Evolutionary conservation across 148 eudicot species (phyloP).

Genomic region (Silene conica): DNA sequence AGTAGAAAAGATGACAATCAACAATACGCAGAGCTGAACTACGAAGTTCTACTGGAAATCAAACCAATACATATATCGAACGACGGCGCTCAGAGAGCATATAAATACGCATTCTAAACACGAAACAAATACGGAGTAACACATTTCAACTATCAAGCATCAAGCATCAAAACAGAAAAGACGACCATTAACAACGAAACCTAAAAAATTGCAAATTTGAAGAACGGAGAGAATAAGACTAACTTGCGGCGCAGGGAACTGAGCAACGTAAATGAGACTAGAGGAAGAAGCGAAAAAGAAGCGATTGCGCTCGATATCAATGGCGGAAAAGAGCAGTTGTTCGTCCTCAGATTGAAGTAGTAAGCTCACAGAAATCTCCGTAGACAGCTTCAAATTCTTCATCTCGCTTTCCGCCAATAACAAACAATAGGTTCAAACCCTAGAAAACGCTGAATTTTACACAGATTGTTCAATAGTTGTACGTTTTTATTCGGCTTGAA

Average conservation of each 20-base stretch:
- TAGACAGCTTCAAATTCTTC: slow-evolving; percentile 71
- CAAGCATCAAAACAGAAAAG: no score
- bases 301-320: slow-evolving; percentile 84
- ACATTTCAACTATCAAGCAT: no score
- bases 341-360: slow-evolving; percentile 52
- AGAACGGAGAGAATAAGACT: background rate
- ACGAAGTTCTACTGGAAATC: background rate
- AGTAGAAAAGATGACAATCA: background rate
- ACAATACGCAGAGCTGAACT: background rate
- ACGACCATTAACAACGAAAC: background rate
- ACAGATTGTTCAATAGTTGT: no score
- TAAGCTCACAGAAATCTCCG: slow-evolving; percentile 51
- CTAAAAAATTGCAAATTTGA: background rate
- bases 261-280: slow-evolving; percentile 52
- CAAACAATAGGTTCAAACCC: background rate
- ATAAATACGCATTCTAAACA: no score
- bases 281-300: slow-evolving; percentile 78
- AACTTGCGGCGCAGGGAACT: slow-evolving; percentile 54
- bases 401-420: slow-evolving; percentile 23
- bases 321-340: slow-evolving; percentile 50
- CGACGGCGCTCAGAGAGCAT: background rate
- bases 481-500: no score
- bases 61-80: background rate
- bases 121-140: background rate
- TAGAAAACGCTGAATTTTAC: slow-evolving; percentile 11